Evolutionary conservation across 2,329 filamentous ascomycete genomes (phyloP).

Genomic region (Phialemoniopsis sp.): DNA sequence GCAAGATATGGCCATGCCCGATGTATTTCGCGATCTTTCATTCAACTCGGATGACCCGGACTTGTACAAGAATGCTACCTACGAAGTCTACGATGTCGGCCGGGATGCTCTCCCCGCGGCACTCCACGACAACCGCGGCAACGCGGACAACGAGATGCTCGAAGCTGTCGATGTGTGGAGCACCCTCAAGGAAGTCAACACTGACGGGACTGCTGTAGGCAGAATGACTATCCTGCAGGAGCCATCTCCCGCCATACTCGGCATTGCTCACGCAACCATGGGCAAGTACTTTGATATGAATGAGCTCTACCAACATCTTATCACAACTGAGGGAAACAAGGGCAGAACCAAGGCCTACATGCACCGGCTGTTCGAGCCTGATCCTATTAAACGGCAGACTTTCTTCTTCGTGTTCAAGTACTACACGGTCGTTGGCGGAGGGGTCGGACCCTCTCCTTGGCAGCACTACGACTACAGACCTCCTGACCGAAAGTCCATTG

Average conservation of each 20-base stretch:
- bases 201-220: constrained; percentile 39
- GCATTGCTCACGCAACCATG: constrained; percentile 55
- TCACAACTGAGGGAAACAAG: constrained; percentile 39
- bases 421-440: constrained; percentile 55
- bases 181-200: constrained; percentile 30
- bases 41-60: constrained; percentile 24
- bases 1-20: constrained; percentile 23
- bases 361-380: constrained; percentile 41
- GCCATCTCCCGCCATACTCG: constrained; percentile 56
- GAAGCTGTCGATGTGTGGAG: constrained; percentile 37
- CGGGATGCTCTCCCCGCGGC: constrained; percentile 35
- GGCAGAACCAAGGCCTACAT: constrained; percentile 42
- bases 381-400: constrained; percentile 44
- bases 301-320: constrained; percentile 51
- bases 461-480: constrained; percentile 49
- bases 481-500: constrained; percentile 26
- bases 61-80: constrained; percentile 42
- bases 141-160: constrained; percentile 28
- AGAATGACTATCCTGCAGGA: constrained; percentile 57
- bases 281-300: constrained; percentile 57
- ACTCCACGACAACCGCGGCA: constrained; percentile 26
- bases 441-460: constrained; percentile 54
- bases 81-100: constrained; percentile 54
- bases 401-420: constrained; percentile 65
- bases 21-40: constrained; percentile 16